These are phyloP conservation scores for Cyclostephanos tholiformis DNA, from an alignment of 108 stramenopile species.

Conservation along the genomic window DNA sequence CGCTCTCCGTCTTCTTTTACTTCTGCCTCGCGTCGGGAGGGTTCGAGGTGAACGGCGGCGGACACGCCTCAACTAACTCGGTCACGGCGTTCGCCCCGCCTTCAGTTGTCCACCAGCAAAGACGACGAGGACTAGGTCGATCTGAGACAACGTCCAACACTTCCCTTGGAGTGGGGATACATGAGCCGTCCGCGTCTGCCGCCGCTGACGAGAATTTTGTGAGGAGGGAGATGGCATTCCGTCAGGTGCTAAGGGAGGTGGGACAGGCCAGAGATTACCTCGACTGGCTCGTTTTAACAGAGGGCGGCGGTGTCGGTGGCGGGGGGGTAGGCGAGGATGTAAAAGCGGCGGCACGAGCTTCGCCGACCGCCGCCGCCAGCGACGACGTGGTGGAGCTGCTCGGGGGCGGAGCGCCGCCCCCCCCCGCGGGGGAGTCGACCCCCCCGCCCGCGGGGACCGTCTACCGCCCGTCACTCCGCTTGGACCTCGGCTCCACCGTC, in stretches of 20 bases:
- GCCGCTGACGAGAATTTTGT: neutral
- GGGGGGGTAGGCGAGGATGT: neutral
- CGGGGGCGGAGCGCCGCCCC: neutral
- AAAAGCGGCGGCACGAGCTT: neutral
- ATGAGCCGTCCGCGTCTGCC: neutral
- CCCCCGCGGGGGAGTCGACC: neutral
- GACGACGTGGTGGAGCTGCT: constrained; percentile 3
- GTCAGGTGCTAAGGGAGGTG: constrained; percentile 3
- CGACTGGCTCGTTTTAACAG: neutral
- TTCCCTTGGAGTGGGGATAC: neutral
- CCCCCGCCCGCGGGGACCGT: neutral
- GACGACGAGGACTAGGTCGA: no score
- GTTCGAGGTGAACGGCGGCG: no score
- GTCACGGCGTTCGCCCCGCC: no score
- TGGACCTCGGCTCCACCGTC: constrained; percentile 28
- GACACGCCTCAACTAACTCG: no score
- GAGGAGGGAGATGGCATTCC: constrained; percentile 1
- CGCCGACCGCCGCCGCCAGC: neutral
- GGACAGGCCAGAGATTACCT: constrained; percentile 1
- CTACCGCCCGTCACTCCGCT: constrained; percentile 26
- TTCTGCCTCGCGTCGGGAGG: no score
- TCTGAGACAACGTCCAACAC: no score
- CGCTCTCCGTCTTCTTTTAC: no score
- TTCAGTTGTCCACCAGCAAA: no score
- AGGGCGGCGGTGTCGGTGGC: neutral